These are phyloP conservation scores for Diplodia mutila DNA, from an alignment of 2,329 filamentous ascomycete genomes.

Conservation along the genomic window DNA sequence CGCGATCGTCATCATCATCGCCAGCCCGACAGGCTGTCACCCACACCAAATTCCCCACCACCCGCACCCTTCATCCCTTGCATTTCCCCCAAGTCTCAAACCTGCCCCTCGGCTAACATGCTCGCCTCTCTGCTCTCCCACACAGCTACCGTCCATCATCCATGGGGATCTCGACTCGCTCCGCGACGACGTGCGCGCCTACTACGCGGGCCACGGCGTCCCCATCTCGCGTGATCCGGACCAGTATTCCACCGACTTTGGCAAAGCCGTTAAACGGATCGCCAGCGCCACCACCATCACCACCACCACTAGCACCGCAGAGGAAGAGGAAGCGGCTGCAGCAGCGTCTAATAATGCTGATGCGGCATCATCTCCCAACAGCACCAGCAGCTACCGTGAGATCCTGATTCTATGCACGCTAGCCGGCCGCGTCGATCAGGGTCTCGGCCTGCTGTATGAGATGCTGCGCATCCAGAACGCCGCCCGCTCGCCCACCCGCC, in stretches of 20 bases:
- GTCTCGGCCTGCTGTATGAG: slow-evolving; percentile 85
- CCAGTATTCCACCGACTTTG: slow-evolving; percentile 89
- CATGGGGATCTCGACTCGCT: slow-evolving; percentile 93
- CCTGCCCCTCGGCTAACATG: background rate
- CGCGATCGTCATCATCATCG: background rate
- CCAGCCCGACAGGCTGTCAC: background rate
- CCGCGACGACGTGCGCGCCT: slow-evolving; percentile 61
- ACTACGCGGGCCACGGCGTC: slow-evolving; percentile 66
- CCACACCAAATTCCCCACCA: background rate
- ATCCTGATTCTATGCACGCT: slow-evolving; percentile 85
- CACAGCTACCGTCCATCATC: slow-evolving; percentile 61
- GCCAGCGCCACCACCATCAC: slow-evolving; percentile 38
- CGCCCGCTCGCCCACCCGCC: slow-evolving; percentile 43
- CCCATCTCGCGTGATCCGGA: slow-evolving; percentile 64
- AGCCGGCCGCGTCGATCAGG: slow-evolving; percentile 90
- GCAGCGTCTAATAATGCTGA: too few relatives aligned
- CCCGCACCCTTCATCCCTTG: background rate
- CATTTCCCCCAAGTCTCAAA: background rate
- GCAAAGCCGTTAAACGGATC: slow-evolving; percentile 72
- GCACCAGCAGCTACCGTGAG: slow-evolving; percentile 40
- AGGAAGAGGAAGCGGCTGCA: background rate
- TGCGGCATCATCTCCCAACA: background rate
- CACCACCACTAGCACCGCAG: slow-evolving; percentile 31
- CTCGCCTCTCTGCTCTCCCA: background rate
- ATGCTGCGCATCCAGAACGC: slow-evolving; percentile 61